Evolutionary conservation across 2,329 filamentous ascomycete species (phyloP).

Genomic region (Aspergillus sergii): DNA sequence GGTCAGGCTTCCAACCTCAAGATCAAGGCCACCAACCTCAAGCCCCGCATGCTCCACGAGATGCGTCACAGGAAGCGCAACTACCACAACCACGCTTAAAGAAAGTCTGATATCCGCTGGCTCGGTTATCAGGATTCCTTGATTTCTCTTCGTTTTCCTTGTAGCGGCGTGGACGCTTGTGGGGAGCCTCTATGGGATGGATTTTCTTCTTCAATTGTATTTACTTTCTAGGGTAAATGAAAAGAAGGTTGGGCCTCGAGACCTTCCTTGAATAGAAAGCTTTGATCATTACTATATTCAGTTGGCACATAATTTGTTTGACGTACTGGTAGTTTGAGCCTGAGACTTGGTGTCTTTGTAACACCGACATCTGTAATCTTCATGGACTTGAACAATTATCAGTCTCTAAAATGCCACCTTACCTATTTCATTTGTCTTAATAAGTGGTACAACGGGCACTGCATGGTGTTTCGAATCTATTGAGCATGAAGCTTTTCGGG

Average conservation of each 20-base stretch:
- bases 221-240: slow-evolving; percentile 13
- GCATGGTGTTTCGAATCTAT: not conserved
- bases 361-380: too few species aligned
- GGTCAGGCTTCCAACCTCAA: slow-evolving; percentile 36
- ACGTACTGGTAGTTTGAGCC: not conserved
- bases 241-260: not conserved
- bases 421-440: not conserved
- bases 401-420: not conserved
- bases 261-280: slow-evolving; percentile 5
- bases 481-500: not conserved
- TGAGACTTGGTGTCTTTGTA: too few species aligned
- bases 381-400: not conserved
- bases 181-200: slow-evolving; percentile 9
- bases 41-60: slow-evolving; percentile 28
- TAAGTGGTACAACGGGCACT: not conserved
- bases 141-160: slow-evolving; percentile 18
- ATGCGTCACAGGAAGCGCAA: slow-evolving; percentile 34
- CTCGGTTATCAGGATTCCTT: slow-evolving; percentile 4
- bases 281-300: not conserved
- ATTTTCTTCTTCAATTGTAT: slow-evolving; percentile 15
- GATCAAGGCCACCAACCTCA: slow-evolving; percentile 24
- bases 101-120: slow-evolving; percentile 22
- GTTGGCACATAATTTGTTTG: not conserved
- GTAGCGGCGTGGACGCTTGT: slow-evolving; percentile 3
- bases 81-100: slow-evolving; percentile 27